Evolutionary conservation across 2,329 filamentous ascomycete genomes (phyloP).

Genomic region (Talaromyces piceae): DNA sequence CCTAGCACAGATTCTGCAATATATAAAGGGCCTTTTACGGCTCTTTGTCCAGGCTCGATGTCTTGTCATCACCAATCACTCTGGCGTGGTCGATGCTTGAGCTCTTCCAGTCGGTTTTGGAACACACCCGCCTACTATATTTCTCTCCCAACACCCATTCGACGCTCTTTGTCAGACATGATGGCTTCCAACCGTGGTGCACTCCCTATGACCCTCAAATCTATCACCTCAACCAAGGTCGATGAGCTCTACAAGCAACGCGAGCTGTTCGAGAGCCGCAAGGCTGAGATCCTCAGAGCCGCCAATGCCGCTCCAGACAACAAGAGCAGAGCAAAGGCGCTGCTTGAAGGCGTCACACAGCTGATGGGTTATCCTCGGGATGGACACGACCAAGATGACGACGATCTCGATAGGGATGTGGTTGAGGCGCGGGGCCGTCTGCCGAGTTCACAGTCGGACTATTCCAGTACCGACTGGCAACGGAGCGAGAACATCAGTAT

Average conservation of each 20-base stretch:
- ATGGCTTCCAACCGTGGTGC: conserved; percentile 26
- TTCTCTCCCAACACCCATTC: not conserved
- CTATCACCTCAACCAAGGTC: conserved; percentile 51
- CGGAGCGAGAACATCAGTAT: conserved; percentile 37
- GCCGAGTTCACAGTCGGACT: conserved; percentile 9
- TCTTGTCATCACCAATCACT: not conserved
- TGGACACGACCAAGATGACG: conserved; percentile 26
- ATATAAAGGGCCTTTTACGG: too few relatives aligned
- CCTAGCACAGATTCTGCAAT: not conserved
- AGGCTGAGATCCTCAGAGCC: conserved; percentile 34
- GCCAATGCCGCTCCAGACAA: conserved; percentile 20
- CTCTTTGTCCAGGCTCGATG: not conserved
- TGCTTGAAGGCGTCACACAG: conserved; percentile 32
- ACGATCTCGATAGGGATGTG: conserved; percentile 15
- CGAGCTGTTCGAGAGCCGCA: conserved; percentile 42
- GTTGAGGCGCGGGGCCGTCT: conserved; percentile 21
- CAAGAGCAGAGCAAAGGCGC: conserved; percentile 23
- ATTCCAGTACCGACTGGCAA: conserved; percentile 12
- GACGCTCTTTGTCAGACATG: not conserved
- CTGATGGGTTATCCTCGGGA: conserved; percentile 31
- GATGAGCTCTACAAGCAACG: conserved; percentile 49
- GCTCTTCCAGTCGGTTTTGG: not conserved
- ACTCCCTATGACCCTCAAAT: conserved; percentile 48
- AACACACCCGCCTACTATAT: not conserved
- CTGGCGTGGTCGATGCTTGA: not conserved